Evolutionary conservation across 306 rosid genomes (phyloP).

Genomic region (Prunus fruticosa): DNA sequence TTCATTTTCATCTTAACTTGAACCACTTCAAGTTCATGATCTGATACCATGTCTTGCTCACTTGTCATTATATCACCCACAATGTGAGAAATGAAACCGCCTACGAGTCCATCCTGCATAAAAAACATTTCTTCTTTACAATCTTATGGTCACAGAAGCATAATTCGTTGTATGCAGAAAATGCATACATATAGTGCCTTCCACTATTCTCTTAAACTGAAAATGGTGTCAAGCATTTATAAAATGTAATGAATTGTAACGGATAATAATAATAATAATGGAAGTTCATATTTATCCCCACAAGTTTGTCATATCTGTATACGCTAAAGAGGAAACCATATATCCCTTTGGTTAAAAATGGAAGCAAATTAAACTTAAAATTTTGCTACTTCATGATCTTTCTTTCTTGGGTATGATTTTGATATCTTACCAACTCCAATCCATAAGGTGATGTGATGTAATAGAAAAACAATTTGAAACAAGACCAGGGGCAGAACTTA

Average conservation of each 20-base stretch:
- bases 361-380: not conserved
- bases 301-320: not conserved
- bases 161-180: not conserved
- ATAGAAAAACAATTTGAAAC: not conserved
- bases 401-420: not conserved
- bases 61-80: not conserved
- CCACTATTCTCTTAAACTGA: not conserved
- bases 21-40: not conserved
- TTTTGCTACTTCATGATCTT: not conserved
- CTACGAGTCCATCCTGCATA: slow-evolving; percentile 12
- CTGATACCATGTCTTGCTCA: slow-evolving; percentile 18
- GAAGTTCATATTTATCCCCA: not conserved
- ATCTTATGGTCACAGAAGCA: not conserved
- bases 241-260: not conserved
- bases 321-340: not conserved
- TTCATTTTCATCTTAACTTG: not conserved
- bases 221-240: too few relatives aligned
- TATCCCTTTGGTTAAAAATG: not conserved
- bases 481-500: not conserved
- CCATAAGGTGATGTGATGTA: not conserved
- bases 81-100: not conserved
- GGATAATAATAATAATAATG: not conserved
- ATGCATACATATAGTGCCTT: not conserved
- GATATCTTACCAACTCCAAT: not conserved
- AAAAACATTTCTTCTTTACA: not conserved